Base-by-base conservation (phyloP, 2,329 filamentous ascomycete genomes). In the Acrodontium crateriforme region DNA sequence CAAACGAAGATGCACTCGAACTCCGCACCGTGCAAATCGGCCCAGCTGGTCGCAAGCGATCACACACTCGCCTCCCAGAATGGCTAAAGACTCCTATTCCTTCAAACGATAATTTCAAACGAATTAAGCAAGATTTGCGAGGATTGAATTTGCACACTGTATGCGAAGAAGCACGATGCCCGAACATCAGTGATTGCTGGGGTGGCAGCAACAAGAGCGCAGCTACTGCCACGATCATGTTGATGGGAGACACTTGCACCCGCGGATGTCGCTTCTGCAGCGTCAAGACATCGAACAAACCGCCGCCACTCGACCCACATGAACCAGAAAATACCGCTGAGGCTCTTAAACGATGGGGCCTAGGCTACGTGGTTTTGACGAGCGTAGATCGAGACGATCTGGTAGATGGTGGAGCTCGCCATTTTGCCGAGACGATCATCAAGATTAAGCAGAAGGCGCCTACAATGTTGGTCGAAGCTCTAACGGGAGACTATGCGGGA, bases 191-290 rank as follows among this genome's bases (percentile, higher is more conserved):
- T 38, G 87, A 95, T 54, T 98, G 89, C 63, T 98, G 89, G 89
- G 89, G 89, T 36, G 89, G 89, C 18, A 74, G 67, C 50, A 73
- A 78, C 54, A 93, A 93, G 62, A 77, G 74, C 40, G 78, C 83
- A 15, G 89, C 89, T 4, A 98, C 89, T 17, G 89, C 89, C 2
- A 98, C 89, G 8, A 95, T 98, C 56, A 98, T 98, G 89, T 63
- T 98, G 25, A 95, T 95, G 85, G 89, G 89, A 39, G 89, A 98
- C 55, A 95, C 87, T 6, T 98, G 89, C 58, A 98, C 89, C 11
- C 71, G 89, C 35, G 89, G 87, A 11, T 98, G 89, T 58, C 74
- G 89, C 29, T 98, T 98, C 65, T 98, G 89, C 67, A 83, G 78
- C 40, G 89, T 98, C 28, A 95, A 95, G 67, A 98, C 89, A 3